Percentiles rank a stretch among this genome's conserved stretches.
These are phyloP conservation scores for Phytopythium cucurbitacearum DNA, from an alignment of 352 stramenopile species.

Conservation along the genomic window DNA sequence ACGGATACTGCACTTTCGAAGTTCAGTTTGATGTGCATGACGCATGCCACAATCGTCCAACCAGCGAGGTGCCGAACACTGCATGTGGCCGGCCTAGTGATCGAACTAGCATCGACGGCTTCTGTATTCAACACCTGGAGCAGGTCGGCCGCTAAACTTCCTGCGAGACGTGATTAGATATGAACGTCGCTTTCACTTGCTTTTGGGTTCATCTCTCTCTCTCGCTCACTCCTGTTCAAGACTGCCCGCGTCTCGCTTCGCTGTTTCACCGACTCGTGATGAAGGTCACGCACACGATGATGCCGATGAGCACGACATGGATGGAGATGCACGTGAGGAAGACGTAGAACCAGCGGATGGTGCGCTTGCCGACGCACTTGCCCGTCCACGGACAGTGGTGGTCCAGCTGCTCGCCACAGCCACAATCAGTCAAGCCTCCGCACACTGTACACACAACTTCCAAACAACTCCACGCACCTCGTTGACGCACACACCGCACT, in stretches of 20 bases:
- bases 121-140: no score
- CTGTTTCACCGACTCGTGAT: not conserved
- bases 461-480: slow-evolving; percentile 27
- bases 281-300: slow-evolving; percentile 36
- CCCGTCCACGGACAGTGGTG: slow-evolving; percentile 92
- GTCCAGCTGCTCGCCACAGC: slow-evolving; percentile 53
- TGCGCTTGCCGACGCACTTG: slow-evolving; percentile 87
- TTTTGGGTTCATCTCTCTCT: no score
- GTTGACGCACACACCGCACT: slow-evolving; percentile 70
- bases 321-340: slow-evolving; percentile 68
- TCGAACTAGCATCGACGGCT: no score
- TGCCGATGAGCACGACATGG: slow-evolving; percentile 54
- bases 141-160: no score
- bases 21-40: no score
- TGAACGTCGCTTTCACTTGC: no score
- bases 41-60: no score
- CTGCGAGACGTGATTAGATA: no score
- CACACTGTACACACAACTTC: not conserved
- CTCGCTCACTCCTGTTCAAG: not conserved
- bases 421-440: not conserved
- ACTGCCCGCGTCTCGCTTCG: slow-evolving; percentile 5
- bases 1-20: no score
- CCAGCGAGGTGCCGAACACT: no score
- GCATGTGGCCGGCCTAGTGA: no score
- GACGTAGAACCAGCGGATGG: slow-evolving; percentile 76